phyloP scores from a whole-genome alignment of 805 yeast genomes.

The Tetrapisispora namnaoensis region DNA sequence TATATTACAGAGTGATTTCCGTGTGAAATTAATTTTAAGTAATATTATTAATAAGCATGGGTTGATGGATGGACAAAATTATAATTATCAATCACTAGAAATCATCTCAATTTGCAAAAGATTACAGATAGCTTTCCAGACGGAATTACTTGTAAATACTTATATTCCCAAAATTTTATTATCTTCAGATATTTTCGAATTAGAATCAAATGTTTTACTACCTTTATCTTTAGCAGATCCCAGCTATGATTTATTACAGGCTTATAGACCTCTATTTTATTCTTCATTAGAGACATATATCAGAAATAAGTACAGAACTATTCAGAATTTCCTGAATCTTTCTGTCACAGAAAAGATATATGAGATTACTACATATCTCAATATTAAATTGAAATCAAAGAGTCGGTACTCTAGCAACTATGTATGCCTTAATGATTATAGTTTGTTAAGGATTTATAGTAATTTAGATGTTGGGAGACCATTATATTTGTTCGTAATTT shows the following conservation, averaged over 20 bases:
- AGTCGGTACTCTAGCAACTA: neutral
- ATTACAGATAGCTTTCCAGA: neutral
- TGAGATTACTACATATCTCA: slow-evolving; percentile 4
- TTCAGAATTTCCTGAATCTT: slow-evolving; percentile 6
- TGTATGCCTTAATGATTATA: slow-evolving; percentile 14
- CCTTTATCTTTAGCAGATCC: slow-evolving; percentile 6
- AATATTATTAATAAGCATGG: too few relatives aligned
- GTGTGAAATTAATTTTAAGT: neutral
- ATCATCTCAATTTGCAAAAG: neutral
- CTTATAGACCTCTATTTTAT: neutral
- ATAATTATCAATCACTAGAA: neutral
- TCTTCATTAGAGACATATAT: slow-evolving; percentile 5
- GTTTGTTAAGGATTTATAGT: slow-evolving; percentile 20
- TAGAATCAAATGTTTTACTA: neutral
- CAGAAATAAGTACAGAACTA: slow-evolving; percentile 6
- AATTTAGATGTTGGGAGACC: slow-evolving; percentile 19
- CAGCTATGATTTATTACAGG: neutral
- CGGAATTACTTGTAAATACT: neutral
- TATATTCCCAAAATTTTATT: neutral
- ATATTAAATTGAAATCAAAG: neutral
- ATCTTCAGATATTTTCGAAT: neutral
- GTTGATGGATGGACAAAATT: neutral
- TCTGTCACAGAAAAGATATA: neutral
- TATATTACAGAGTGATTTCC: neutral
- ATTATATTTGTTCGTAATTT: slow-evolving; percentile 14